Evolutionary conservation across 2,329 filamentous ascomycete genomes (phyloP).

Genomic region (Zasmidium citrigriseum): DNA sequence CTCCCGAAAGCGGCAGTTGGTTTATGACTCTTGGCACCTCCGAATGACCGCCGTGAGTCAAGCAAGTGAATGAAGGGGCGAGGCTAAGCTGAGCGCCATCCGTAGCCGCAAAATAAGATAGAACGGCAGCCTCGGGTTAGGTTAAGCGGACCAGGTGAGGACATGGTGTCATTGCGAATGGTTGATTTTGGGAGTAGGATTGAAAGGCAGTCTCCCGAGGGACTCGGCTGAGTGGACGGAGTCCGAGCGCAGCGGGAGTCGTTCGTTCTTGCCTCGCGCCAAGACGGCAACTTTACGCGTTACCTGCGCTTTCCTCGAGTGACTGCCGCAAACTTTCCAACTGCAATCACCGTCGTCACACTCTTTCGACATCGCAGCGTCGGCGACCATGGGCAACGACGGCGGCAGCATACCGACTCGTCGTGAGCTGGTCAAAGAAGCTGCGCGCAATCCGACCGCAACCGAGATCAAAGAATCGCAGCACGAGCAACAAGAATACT

Average conservation of each 20-base stretch:
- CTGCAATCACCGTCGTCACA: neutral
- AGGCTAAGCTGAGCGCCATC: neutral
- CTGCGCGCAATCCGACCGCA: constrained; percentile 77
- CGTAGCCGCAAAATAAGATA: neutral
- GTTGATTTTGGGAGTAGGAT: too few relatives aligned
- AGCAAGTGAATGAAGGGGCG: neutral
- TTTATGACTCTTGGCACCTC: neutral
- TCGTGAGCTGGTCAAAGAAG: constrained; percentile 92
- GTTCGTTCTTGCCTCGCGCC: too few relatives aligned
- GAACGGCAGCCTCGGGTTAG: too few relatives aligned
- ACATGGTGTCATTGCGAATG: too few relatives aligned
- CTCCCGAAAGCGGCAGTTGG: constrained; percentile 2
- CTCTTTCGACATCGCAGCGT: neutral
- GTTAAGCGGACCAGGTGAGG: too few relatives aligned
- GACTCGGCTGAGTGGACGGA: too few relatives aligned
- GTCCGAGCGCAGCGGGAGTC: too few relatives aligned
- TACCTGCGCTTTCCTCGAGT: too few relatives aligned
- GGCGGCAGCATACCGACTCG: constrained; percentile 93
- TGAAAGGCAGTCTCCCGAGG: too few relatives aligned
- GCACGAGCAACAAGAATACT: constrained; percentile 80
- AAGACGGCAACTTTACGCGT: too few relatives aligned
- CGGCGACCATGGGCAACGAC: constrained; percentile 81
- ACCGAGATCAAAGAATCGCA: constrained; percentile 87
- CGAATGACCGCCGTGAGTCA: neutral
- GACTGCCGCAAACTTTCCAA: neutral